These are phyloP conservation scores for Tilletia setariae DNA, from an alignment of 1,284 basidiomycete genomes.

Conservation along the genomic window DNA sequence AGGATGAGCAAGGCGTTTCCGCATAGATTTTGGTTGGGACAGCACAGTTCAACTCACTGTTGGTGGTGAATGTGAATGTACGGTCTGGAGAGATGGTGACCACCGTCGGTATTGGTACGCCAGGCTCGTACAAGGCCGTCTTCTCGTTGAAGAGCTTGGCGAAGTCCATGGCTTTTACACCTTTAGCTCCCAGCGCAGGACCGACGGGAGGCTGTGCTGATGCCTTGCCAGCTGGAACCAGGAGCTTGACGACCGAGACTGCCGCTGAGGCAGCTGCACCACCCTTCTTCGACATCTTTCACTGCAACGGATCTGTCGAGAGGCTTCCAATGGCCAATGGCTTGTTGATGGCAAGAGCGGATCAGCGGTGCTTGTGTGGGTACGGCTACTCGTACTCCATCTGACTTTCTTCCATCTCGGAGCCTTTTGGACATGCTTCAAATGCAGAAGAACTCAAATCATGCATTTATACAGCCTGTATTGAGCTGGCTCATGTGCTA, in stretches of 20 bases:
- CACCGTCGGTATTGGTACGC: slow-evolving; percentile 81
- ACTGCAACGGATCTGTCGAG: no score
- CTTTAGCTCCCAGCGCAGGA: slow-evolving; percentile 92
- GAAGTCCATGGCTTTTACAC: slow-evolving; percentile 94
- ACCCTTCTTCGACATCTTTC: slow-evolving; percentile 49
- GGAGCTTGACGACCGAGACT: slow-evolving; percentile 60
- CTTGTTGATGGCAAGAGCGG: neutral
- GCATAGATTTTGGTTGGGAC: neutral
- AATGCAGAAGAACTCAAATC: no score
- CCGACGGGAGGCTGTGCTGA: slow-evolving; percentile 94
- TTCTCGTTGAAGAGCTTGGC: slow-evolving; percentile 59
- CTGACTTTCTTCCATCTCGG: neutral
- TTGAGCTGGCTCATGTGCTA: no score
- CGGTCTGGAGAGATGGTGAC: slow-evolving; percentile 93
- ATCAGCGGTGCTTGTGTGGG: neutral
- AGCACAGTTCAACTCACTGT: slow-evolving; percentile 34
- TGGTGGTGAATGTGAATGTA: slow-evolving; percentile 73
- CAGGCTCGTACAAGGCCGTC: slow-evolving; percentile 80
- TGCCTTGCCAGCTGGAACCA: slow-evolving; percentile 90
- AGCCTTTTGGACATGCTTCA: neutral
- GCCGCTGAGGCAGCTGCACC: slow-evolving; percentile 32
- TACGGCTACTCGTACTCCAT: no score
- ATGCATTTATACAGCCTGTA: no score
- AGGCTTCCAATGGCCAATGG: neutral
- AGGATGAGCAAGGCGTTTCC: no score